Evolutionary conservation across 1,284 basidiomycete genomes (phyloP), one percentile per base, ranked within the genome.

Genomic region (Hemileccinum hortonii): DNA sequence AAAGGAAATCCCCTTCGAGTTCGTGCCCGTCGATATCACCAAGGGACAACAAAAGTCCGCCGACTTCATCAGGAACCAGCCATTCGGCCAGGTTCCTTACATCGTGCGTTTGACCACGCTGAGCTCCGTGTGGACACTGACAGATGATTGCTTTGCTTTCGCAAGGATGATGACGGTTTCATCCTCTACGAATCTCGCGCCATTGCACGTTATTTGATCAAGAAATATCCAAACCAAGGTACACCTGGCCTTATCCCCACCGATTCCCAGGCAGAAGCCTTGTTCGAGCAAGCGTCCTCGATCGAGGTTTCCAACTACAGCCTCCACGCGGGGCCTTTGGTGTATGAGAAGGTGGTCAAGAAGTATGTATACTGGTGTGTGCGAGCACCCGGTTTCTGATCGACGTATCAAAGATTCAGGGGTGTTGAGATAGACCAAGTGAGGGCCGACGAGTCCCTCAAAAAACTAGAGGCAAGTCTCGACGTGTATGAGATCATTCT

Each of bases 71-170:
- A 64, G 62, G 26, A 64, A 73, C 22, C 84, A 87, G 56, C 85
- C 86, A 0, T 88, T 87, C 58, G 84, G 83, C 18, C 81, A 83
- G 64, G 66, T 87, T 55, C 86, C 85, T 2, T 84, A 78, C 66
- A 74, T 88, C 50, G 80, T 81, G 54, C 36, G 75, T 66, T 9
- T 16, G 38, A 0, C 6, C 9, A 6, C 21, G 1, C 4, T 26
- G 22, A 6, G n/a, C n/a, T 11, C 1, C 30, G 10, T 19, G 1
- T 11, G n/a, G 12, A 44, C 3, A 22, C 35, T 58, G 36, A 63
- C 14, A 6, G 5, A 6, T 45, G 11, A 15, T 19, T 15, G 30
- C 12, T 32, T 15, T 26, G 26, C 26, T 9, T 26, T 26, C 8
- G 26, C 26, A 22, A 67, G 69, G 71, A 78, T 41, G 75, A 80